Evolutionary conservation across 192 early-diverging fungal species (phyloP), one percentile per base, ranked within the genome.

Genomic region (Gryganskiella cystojenkinii): DNA sequence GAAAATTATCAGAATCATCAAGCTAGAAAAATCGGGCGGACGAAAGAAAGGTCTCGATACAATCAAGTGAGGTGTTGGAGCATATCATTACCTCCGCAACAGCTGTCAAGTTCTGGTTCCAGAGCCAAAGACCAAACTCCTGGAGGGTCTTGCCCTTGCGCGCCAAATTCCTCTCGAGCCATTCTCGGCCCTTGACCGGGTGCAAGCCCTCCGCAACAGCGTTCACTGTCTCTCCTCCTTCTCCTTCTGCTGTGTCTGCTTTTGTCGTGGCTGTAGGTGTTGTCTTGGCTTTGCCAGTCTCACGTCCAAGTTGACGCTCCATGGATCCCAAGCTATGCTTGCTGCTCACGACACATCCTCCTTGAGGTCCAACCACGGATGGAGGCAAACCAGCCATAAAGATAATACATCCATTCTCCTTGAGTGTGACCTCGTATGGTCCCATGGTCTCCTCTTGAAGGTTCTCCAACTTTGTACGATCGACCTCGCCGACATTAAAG

Each of bases 331-430:
- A 33, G 8, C 85, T 83, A 70, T 99, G 96, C 82, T 99, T 99
- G 54, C 93, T 95, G 22, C 94, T 95, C 3, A 97, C 95, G 37
- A 99, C 42, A 24, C 96, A 78, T 17, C 84, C 68, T 37, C 78
- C 78, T 25, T 86, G 81, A 2, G 81, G 82, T 37, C 92, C 87
- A 24, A 88, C 91, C 6, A 78, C 55, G 14, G 68, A 46, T 35
- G 74, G 74, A 15, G 65, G 66, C 37, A 83, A 57, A 30, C 82
- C 82, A 3, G 92, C 73, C 44, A 94, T 90, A 33, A 95, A 92
- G 59, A 97, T 96, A 64, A 99, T 92, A 71, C 96, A 99, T 13
- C 97, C 97, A 72, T 99, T 96, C 75, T 99, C 97, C 83, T 99
- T 99, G 27, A 95, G 84, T 0, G 95, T 95, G 28, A 97, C 81